Conservation (phyloP, 164 flowering plant genomes). For the Liquidambar formosana region DNA sequence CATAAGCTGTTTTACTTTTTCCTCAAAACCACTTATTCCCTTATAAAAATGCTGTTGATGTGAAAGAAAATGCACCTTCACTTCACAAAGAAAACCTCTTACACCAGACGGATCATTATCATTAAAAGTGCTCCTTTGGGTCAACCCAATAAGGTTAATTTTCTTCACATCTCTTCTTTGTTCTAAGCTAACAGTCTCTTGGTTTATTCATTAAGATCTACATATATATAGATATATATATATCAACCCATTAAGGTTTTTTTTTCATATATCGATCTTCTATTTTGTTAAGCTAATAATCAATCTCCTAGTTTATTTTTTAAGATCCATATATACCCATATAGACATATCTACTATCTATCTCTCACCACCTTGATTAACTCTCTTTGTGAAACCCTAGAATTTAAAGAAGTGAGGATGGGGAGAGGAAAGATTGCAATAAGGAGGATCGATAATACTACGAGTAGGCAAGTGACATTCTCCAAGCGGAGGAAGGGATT, state of each 20-base stretch:
- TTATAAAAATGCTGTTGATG: not conserved
- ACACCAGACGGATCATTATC: not conserved
- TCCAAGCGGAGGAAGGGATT: conserved; percentile 75
- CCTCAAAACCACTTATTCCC: conserved; percentile 4
- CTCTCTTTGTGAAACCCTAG: conserved; percentile 3
- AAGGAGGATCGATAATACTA: conserved; percentile 63
- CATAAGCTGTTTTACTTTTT: not conserved
- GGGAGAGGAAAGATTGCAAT: conserved; percentile 88
- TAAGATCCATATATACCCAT: no score
- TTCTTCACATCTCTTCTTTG: not conserved
- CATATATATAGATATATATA: not conserved
- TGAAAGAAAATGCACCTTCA: not conserved
- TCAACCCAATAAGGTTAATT: conserved; percentile 1
- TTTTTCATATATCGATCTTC: no score
- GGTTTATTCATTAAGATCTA: not conserved
- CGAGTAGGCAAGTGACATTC: conserved; percentile 83
- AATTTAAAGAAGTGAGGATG: conserved; percentile 27
- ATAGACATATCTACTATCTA: no score
- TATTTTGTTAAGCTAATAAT: no score
- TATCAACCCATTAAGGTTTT: no score
- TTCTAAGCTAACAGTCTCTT: not conserved
- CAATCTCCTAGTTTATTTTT: no score
- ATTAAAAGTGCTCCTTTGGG: not conserved
- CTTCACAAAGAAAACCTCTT: conserved; percentile 5
- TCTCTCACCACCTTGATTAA: no score